Evolutionary conservation across 1,139 yeast species (phyloP).

Genomic region (Magnusiomyces fungicola): DNA sequence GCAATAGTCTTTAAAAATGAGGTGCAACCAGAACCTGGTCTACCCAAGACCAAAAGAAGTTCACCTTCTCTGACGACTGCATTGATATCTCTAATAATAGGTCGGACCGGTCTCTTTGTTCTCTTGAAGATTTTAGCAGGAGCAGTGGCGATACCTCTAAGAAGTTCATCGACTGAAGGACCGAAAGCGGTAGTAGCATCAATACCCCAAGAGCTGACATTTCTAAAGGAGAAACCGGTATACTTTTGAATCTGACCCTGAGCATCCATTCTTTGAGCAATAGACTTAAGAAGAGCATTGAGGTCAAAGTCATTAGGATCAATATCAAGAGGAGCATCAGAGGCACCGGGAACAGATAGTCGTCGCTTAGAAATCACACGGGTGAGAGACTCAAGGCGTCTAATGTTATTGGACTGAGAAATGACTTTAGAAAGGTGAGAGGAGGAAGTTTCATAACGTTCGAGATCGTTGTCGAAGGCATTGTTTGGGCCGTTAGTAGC

Average conservation of each 20-base stretch:
- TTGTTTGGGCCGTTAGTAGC: background rate
- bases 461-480: slow-evolving; percentile 6
- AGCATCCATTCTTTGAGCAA: slow-evolving; percentile 29
- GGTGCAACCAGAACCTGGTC: slow-evolving; percentile 61
- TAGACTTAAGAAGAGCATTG: slow-evolving; percentile 33
- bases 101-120: slow-evolving; percentile 16
- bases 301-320: slow-evolving; percentile 38
- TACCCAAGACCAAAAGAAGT: slow-evolving; percentile 50
- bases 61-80: slow-evolving; percentile 39
- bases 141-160: slow-evolving; percentile 30
- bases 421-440: slow-evolving; percentile 20
- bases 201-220: slow-evolving; percentile 43
- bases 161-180: slow-evolving; percentile 42
- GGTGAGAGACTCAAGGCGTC: slow-evolving; percentile 37
- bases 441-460: slow-evolving; percentile 16
- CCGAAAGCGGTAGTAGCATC: slow-evolving; percentile 48
- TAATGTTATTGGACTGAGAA: slow-evolving; percentile 29
- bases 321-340: slow-evolving; percentile 35
- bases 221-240: slow-evolving; percentile 43
- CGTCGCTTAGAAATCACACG: slow-evolving; percentile 39
- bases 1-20: slow-evolving; percentile 48
- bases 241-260: slow-evolving; percentile 43
- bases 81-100: slow-evolving; percentile 11
- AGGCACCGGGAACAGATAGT: slow-evolving; percentile 36
- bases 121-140: slow-evolving; percentile 22